Base-by-base conservation (phyloP, 2,329 filamentous ascomycete species). In the Hymenoscyphus salicellus region DNA sequence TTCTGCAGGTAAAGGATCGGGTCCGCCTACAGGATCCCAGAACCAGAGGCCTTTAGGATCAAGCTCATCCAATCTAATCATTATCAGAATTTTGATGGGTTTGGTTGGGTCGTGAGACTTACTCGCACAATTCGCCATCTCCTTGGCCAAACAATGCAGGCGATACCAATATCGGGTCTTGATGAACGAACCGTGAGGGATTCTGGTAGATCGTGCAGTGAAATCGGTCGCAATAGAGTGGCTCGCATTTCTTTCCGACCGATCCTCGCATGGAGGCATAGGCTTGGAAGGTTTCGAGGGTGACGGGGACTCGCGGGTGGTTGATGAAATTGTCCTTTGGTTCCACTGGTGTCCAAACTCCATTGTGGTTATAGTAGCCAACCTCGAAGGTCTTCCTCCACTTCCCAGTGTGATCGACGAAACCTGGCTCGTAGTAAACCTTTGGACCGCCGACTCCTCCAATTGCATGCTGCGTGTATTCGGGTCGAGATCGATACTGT, bases 211-310 rank as follows among this genome's bases (percentile, higher is more conserved):
- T 55, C 23, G 66, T 61, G 8, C 52, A 38, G 26, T 69, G 69
- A 10, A 52, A 20, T 10, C 46, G 46, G 23, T 52, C 46, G 46
- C 46, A 52, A 23, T 14, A 52, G 1, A 71, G 30, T 5, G 67
- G 67, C 43, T 70, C 71, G 55, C 46, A n/a, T n/a, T 32, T 23
- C 30, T 57, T 57, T 5, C 63, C 41, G 1, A 23, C 16, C 5
- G 38, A 58, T 5, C 70, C 71, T 49, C 62, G 63, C 66, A 70
- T 66, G 20, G 58, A 33, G 23, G 67, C 61, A 61, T 73, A 68
- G 11, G 68, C 58, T 49, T 63, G 66, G 2, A 73, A 38, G 61
- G 68, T 69, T 26, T 64, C 67, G 11, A 66, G 55, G 10, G 70
- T 70, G 1, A 73, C 52, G 16, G 66, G n/a, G 0, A 72, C 36